These are phyloP conservation scores for Jaltomata sinuosa DNA, from an alignment of 257 asterid species.

Conservation along the genomic window DNA sequence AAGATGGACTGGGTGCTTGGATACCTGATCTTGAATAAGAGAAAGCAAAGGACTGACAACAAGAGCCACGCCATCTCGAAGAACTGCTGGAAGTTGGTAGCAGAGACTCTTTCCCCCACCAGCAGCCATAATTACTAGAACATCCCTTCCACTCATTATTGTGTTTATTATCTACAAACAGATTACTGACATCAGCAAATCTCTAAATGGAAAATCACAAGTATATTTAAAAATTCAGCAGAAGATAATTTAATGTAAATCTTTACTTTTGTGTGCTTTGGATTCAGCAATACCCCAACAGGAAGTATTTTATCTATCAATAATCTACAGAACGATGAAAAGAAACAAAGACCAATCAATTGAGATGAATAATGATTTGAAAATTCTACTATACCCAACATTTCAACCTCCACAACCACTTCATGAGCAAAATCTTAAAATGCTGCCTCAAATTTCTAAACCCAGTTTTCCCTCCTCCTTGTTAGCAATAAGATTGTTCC, in stretches of 20 bases:
- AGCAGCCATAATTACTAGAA: constrained; percentile 96
- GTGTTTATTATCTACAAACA: constrained; percentile 66
- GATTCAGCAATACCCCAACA: neutral
- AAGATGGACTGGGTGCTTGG: neutral
- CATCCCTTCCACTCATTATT: constrained; percentile 79
- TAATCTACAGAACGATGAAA: neutral
- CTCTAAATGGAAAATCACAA: neutral
- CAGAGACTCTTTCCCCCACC: constrained; percentile 99
- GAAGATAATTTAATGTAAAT: neutral
- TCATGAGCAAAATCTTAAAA: neutral
- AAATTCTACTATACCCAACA: neutral
- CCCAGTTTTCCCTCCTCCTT: neutral
- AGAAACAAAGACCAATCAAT: neutral
- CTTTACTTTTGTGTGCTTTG: neutral
- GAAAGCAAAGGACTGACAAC: constrained; percentile 94
- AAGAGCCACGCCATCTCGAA: constrained; percentile 73
- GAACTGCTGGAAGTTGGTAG: constrained; percentile 95
- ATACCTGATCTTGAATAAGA: constrained; percentile 95
- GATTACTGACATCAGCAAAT: neutral
- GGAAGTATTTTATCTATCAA: neutral
- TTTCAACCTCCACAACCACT: neutral
- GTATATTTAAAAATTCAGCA: neutral
- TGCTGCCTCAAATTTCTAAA: neutral
- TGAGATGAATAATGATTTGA: neutral
- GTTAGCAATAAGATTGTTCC: neutral